Conservation (phyloP, 129 eudicot species). For the Dittrichia graveolens region DNA sequence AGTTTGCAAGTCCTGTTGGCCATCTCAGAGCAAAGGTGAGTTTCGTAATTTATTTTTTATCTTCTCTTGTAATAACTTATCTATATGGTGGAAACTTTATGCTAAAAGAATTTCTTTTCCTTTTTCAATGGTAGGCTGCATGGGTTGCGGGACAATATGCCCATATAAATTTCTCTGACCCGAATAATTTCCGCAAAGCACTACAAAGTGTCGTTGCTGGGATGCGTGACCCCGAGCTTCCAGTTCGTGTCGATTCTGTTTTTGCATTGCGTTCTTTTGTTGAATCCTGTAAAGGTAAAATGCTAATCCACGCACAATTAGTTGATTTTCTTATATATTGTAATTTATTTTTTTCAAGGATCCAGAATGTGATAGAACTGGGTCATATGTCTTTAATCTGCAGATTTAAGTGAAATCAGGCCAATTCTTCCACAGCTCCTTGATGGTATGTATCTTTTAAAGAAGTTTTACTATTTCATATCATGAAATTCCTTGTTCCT, state of each 20-base stretch:
- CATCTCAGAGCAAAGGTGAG: conserved; percentile 90
- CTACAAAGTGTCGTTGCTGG: conserved; percentile 92
- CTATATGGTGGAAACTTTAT: conserved; percentile 18
- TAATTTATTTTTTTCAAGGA: conserved; percentile 8
- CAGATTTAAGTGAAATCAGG: conserved; percentile 82
- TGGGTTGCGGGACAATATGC: conserved; percentile 99
- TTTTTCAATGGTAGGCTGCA: conserved; percentile 66
- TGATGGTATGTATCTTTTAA: conserved; percentile 55
- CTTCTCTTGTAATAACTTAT: conserved; percentile 6
- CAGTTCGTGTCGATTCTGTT: conserved; percentile 98
- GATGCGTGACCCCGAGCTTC: conserved; percentile 94
- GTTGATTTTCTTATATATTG: not conserved
- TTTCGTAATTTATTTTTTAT: conserved; percentile 9
- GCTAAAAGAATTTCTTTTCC: not conserved
- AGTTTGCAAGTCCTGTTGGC: conserved; percentile 82
- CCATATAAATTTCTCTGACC: conserved; percentile 81
- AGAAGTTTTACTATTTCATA: conserved; percentile 8
- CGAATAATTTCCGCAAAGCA: conserved; percentile 83
- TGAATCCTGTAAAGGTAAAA: conserved; percentile 82
- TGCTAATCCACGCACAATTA: not conserved
- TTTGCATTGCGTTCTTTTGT: conserved; percentile 94
- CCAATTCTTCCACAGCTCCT: conserved; percentile 98
- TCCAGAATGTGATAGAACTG: conserved; percentile 7
- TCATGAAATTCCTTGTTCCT: conserved; percentile 1
- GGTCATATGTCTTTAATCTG: conserved; percentile 7